Base-by-base conservation (phyloP, 1,284 basidiomycete genomes). In the Cutaneotrichosporon mucoides region DNA sequence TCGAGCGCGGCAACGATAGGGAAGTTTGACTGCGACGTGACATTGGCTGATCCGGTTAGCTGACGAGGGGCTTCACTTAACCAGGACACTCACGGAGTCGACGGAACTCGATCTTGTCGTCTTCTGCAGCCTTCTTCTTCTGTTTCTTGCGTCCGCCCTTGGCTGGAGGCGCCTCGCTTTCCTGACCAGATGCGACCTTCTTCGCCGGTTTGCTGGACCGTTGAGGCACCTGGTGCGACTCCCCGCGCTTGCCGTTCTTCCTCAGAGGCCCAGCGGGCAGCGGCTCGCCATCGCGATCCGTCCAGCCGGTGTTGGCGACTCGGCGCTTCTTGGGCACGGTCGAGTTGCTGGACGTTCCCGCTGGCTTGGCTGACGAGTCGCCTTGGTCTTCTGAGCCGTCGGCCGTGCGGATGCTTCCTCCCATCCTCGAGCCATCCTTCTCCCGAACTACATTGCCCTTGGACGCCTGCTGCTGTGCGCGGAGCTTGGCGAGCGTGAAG, bases 401-500 rank as follows among this genome's bases (percentile, higher is more conserved):
- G 13, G 60, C 54, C 11, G 59, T 56, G 6, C 12, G 33, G 40
- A 54, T 53, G 38, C 24, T 24, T 24, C 24, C 24, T 24, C 24
- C 24, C 24, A 24, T 24, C 24, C 24, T 24, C 24, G 48, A 10
- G 40, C 53, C 47, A 24, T 41, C 40, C 33, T 16, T 34, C 36
- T 2, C 15, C 13, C 33, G 38, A 10, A 46, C 44, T 35, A 6
- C 43, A 8, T 47, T 33, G 11, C 38, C 7, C 37, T 50, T 33
- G 34, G 13, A 7, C 24, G 44, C 7, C 15, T 45, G 41, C 33
- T 13, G 15, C 43, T 55, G 37, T 0, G 44, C 42, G 24, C 55
- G 42, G 24, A 56, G 44, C 5, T 52, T 56, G n/a, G 70, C 67
- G 10, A 67, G 35, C 0, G 65, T 66, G 49, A 72, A 72, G 1